Percentiles rank a stretch among this genome's conserved stretches.
Conservation (phyloP, 768 basidiomycete species). For the Russula foetens region DNA sequence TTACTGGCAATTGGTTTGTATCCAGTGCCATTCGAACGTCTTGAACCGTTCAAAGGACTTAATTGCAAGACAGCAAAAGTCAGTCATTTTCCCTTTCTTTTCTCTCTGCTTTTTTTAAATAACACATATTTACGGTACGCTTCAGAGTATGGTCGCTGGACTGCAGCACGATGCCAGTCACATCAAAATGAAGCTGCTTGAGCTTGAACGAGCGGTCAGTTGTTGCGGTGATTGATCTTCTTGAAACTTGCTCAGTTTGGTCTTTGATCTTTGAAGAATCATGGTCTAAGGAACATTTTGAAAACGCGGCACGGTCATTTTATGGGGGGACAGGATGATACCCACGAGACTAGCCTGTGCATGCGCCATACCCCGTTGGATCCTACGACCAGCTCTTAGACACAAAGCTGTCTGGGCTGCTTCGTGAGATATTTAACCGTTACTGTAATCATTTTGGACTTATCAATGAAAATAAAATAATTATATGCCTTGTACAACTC, state of each 20-base stretch:
- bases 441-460: neutral
- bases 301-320: slow-evolving; percentile 4
- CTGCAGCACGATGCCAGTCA: slow-evolving; percentile 58
- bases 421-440: neutral
- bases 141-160: slow-evolving; percentile 65
- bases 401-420: too few species aligned
- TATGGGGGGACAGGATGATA: neutral
- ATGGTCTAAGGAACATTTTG: slow-evolving; percentile 12
- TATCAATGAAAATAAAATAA: neutral
- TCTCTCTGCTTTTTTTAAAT: neutral
- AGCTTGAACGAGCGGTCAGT: slow-evolving; percentile 61
- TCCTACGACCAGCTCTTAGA: neutral
- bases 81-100: neutral
- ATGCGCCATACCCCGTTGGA: slow-evolving; percentile 5
- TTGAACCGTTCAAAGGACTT: slow-evolving; percentile 60
- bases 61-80: slow-evolving; percentile 75
- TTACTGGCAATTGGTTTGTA: slow-evolving; percentile 44
- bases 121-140: neutral
- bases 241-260: neutral
- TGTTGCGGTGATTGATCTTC: neutral
- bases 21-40: slow-evolving; percentile 46
- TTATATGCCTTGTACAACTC: neutral
- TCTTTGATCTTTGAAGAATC: slow-evolving; percentile 2
- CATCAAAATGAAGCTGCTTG: slow-evolving; percentile 53
- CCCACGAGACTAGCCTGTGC: slow-evolving; percentile 7